Percentiles rank a stretch among this genome's conserved stretches.
phyloP scores from a whole-genome alignment of 1,139 yeast species.

The Spencermartinsiella ligniputridi region DNA sequence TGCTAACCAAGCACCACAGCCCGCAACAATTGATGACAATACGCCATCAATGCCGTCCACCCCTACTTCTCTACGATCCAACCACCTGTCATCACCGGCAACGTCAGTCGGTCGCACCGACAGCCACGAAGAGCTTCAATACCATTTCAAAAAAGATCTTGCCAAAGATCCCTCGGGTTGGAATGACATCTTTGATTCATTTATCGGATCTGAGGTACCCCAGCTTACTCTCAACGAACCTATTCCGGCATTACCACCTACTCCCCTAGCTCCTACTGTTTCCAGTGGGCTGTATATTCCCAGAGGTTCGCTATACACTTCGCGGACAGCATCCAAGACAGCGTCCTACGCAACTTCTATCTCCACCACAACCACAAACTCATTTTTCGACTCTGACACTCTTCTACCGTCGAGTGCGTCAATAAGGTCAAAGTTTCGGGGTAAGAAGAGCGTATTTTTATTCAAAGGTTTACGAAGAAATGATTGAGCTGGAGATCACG shows the following conservation, averaged over 20 bases:
- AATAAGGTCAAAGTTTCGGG: neutral
- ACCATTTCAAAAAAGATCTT: constrained; percentile 1
- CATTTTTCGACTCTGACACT: neutral
- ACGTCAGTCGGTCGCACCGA: neutral
- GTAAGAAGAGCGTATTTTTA: neutral
- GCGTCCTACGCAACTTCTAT: neutral
- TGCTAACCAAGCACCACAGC: neutral
- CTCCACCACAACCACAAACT: neutral
- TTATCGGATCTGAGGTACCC: constrained; percentile 5
- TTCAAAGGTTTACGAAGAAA: neutral
- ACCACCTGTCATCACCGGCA: neutral
- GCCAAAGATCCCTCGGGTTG: constrained; percentile 2
- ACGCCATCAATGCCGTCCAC: neutral
- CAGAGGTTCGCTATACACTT: neutral
- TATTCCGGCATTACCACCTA: neutral
- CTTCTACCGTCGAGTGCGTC: neutral
- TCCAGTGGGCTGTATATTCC: neutral
- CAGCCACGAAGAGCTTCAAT: neutral
- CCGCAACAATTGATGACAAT: neutral
- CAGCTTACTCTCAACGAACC: constrained; percentile 7
- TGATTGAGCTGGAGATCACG: no score
- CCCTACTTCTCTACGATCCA: neutral
- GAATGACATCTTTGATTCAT: constrained; percentile 10
- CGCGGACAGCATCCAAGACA: neutral
- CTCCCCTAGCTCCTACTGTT: neutral